Conservation (phyloP, 2,329 filamentous ascomycete species). For the Fusarium hostae region DNA sequence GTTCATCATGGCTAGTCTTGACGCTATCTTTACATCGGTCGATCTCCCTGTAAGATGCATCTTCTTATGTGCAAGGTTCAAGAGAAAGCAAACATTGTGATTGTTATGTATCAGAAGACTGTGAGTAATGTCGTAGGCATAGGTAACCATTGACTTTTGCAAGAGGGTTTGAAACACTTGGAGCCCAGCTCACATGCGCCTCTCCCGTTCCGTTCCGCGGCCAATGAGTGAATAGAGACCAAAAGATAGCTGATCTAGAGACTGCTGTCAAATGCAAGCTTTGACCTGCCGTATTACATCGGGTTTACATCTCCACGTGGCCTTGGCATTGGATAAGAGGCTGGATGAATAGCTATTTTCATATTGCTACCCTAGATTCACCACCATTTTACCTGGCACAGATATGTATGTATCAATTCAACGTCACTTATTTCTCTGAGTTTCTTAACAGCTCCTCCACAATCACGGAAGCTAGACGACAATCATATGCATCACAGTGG, state of each 20-base stretch:
- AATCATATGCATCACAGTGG: background rate
- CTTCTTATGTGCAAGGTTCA: background rate
- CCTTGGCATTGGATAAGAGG: constrained; percentile 36
- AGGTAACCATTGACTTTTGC: background rate
- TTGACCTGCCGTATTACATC: constrained; percentile 6
- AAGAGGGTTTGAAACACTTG: background rate
- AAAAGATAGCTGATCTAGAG: background rate
- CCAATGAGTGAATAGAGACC: constrained; percentile 5
- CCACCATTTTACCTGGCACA: background rate
- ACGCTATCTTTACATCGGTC: constrained; percentile 36
- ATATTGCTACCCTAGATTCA: constrained; percentile 1
- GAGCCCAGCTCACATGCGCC: constrained; percentile 5
- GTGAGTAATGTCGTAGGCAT: constrained; percentile 7
- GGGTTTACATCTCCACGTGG: constrained; percentile 38
- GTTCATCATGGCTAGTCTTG: constrained; percentile 20
- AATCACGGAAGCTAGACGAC: background rate
- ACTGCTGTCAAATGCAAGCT: constrained; percentile 11
- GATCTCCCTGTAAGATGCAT: constrained; percentile 16
- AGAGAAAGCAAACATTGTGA: background rate
- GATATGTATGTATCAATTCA: background rate
- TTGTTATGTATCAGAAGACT: background rate
- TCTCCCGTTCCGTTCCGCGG: constrained; percentile 36
- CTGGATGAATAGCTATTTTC: background rate
- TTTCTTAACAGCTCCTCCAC: background rate
- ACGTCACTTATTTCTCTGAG: background rate